Conservation (phyloP, 768 basidiomycete genomes). For the Phaeolepiota aurea region DNA sequence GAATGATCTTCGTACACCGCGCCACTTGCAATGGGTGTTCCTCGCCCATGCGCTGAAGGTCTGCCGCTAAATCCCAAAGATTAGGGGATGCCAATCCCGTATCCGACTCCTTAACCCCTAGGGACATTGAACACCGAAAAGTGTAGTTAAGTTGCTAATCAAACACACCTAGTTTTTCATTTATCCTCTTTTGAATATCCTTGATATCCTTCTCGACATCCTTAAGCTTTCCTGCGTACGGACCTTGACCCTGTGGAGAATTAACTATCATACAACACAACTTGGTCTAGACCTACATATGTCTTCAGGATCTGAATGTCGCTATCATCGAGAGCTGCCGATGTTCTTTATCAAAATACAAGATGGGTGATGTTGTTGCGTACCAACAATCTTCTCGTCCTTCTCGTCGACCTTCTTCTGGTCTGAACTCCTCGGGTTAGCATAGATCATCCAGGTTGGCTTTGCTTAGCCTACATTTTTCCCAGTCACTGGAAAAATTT, state of each 20-base stretch:
- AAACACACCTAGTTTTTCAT: conserved; percentile 86
- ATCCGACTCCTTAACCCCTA: conserved; percentile 96
- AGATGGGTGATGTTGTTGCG: conserved; percentile 14
- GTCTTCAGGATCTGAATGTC: conserved; percentile 99
- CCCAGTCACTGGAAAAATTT: conserved; percentile 81
- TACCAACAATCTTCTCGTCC: conserved; percentile 90
- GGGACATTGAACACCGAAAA: conserved; percentile 3
- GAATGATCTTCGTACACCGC: conserved; percentile 97
- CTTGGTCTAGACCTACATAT: conserved; percentile 50
- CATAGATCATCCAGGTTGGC: conserved; percentile 4
- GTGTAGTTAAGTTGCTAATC: neutral
- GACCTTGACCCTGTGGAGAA: conserved; percentile 82
- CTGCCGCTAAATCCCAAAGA: conserved; percentile 93
- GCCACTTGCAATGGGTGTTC: conserved; percentile 96
- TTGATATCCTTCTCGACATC: conserved; percentile 88
- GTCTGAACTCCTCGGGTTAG: conserved; percentile 43
- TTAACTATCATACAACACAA: conserved; percentile 2
- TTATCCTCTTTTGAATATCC: conserved; percentile 93
- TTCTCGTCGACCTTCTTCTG: conserved; percentile 84
- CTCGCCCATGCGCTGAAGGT: conserved; percentile 82
- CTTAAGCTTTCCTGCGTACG: conserved; percentile 85
- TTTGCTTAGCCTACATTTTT: conserved; percentile 84
- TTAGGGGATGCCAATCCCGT: conserved; percentile 96
- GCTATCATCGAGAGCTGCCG: conserved; percentile 85
- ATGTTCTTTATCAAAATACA: conserved; percentile 6